Percentiles rank a stretch among this genome's conserved stretches.
Conservation (phyloP, 140 eudicot genomes). For the Erigeron philadelphicus region DNA sequence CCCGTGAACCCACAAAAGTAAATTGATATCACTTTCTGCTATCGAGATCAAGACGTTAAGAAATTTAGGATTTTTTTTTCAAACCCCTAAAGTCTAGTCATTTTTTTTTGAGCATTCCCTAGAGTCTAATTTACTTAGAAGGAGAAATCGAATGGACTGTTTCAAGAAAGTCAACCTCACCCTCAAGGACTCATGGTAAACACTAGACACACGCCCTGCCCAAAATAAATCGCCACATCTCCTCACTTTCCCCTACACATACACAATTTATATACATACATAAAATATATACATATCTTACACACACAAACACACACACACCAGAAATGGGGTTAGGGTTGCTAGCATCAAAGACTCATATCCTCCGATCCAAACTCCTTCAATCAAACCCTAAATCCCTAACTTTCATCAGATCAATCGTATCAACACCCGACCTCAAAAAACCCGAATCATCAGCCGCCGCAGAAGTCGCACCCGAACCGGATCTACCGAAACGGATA, state of each 20-base stretch:
- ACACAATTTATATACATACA: not conserved
- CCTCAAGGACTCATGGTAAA: too few species aligned
- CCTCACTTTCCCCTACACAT: not conserved
- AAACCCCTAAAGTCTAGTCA: too few species aligned
- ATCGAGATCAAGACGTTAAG: too few species aligned
- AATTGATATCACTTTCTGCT: too few species aligned
- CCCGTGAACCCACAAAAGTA: too few species aligned
- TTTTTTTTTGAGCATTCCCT: too few species aligned
- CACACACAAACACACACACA: not conserved
- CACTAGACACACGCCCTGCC: too few species aligned
- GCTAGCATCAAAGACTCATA: slow-evolving; percentile 54
- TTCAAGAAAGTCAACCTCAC: too few species aligned
- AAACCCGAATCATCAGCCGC: slow-evolving; percentile 56
- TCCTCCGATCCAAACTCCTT: slow-evolving; percentile 31
- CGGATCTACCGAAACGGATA: slow-evolving; percentile 35
- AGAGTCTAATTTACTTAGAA: too few species aligned
- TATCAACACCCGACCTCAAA: slow-evolving; percentile 70
- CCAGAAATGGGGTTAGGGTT: slow-evolving; percentile 54
- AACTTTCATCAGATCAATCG: slow-evolving; percentile 43
- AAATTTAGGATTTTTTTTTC: too few species aligned
- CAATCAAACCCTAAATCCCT: slow-evolving; percentile 16
- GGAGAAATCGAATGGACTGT: too few species aligned
- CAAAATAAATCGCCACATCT: not conserved
- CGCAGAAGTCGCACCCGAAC: slow-evolving; percentile 23
- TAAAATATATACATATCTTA: too few species aligned